Conservation (phyloP, 108 stramenopile species). For the Hondaea fermentalgiana region DNA sequence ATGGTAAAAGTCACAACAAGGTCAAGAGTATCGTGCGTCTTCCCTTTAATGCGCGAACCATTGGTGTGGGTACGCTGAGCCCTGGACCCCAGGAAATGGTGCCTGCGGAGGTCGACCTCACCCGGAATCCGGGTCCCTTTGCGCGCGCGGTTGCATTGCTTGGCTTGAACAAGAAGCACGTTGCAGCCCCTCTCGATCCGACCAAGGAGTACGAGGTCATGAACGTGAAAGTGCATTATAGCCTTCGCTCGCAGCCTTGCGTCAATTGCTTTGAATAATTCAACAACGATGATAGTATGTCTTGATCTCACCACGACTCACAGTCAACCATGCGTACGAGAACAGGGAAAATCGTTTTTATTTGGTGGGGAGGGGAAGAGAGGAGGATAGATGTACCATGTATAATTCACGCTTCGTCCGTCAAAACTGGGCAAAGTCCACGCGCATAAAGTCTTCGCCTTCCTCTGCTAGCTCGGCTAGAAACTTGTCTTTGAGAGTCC, state of each 20-base stretch:
- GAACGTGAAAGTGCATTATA: background rate
- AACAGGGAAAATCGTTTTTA: too few species aligned
- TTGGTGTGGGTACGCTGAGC: background rate
- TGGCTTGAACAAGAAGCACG: background rate
- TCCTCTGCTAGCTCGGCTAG: background rate
- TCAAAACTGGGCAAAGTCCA: background rate
- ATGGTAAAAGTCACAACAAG: background rate
- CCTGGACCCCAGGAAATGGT: background rate
- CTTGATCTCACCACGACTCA: too few species aligned
- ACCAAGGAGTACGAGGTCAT: background rate
- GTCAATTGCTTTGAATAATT: background rate
- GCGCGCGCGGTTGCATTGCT: background rate
- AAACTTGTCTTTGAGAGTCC: background rate
- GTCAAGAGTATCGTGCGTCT: background rate
- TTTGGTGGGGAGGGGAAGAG: too few species aligned
- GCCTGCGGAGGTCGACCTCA: background rate
- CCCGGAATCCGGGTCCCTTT: background rate
- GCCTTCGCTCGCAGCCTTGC: background rate
- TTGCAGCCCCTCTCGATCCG: background rate
- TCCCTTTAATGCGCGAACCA: constrained; percentile 1
- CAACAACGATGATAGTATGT: background rate
- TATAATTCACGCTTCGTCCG: too few species aligned
- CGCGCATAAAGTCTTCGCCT: background rate
- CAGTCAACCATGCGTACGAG: too few species aligned
- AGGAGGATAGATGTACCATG: too few species aligned